Conservation (phyloP, 768 basidiomycete genomes). For the Mycena floridula region DNA sequence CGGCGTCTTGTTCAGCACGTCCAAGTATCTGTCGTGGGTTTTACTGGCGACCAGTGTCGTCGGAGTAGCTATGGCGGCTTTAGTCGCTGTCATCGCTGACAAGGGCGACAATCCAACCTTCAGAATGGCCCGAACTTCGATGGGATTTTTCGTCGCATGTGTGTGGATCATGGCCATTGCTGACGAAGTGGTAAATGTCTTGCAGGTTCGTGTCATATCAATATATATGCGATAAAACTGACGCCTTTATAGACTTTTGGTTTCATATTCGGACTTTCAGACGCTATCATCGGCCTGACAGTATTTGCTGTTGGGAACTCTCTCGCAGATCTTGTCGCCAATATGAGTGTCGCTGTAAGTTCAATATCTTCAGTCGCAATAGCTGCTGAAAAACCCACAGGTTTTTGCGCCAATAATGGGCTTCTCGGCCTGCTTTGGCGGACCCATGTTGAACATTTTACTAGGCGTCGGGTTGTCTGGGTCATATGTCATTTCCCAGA, state of each 20-base stretch:
- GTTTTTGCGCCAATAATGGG: slow-evolving; percentile 91
- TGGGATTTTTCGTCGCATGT: slow-evolving; percentile 87
- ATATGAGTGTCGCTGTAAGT: slow-evolving; percentile 87
- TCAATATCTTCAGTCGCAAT: background rate
- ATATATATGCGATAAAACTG: slow-evolving; percentile 1
- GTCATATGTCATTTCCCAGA: slow-evolving; percentile 71
- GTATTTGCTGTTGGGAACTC: slow-evolving; percentile 97
- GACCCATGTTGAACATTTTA: slow-evolving; percentile 88
- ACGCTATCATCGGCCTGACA: slow-evolving; percentile 94
- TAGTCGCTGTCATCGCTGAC: slow-evolving; percentile 56
- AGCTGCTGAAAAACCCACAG: slow-evolving; percentile 21
- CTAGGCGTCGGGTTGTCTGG: slow-evolving; percentile 92
- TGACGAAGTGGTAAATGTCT: slow-evolving; percentile 88
- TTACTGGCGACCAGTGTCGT: slow-evolving; percentile 46
- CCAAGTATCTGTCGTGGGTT: slow-evolving; percentile 40
- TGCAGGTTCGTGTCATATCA: slow-evolving; percentile 53
- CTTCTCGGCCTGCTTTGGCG: slow-evolving; percentile 92
- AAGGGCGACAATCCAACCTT: slow-evolving; percentile 51
- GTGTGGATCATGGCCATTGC: slow-evolving; percentile 99
- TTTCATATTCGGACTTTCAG: slow-evolving; percentile 89
- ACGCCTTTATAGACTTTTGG: slow-evolving; percentile 76
- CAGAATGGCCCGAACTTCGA: slow-evolving; percentile 71
- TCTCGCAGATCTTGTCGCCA: slow-evolving; percentile 93
- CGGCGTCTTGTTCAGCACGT: slow-evolving; percentile 72
- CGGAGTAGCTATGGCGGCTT: slow-evolving; percentile 46